Evolutionary conservation across 78 protist genomes (phyloP).

Genomic region (Dictyostelium capitatum): DNA sequence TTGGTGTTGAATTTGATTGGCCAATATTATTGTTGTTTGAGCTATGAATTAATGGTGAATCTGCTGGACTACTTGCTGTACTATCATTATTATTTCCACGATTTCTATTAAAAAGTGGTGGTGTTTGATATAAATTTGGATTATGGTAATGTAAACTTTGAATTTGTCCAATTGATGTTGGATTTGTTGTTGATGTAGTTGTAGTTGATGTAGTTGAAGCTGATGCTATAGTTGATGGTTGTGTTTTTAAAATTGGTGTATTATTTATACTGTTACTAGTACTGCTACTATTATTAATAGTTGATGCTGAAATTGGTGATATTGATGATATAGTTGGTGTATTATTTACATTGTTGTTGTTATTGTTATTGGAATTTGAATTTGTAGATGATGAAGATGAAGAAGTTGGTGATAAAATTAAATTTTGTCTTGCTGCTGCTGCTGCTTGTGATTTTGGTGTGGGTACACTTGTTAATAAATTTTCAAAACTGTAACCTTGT

Average conservation of each 20-base stretch:
- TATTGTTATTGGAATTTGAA: not conserved
- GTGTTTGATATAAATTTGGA: conserved; percentile 21
- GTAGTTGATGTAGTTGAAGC: not conserved
- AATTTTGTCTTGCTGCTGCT: not conserved
- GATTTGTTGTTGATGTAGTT: not conserved
- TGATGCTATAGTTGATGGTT: not conserved
- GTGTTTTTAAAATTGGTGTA: not conserved
- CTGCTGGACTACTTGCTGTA: not conserved
- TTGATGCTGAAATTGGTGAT: not conserved
- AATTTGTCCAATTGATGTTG: conserved; percentile 1
- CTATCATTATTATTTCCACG: not conserved
- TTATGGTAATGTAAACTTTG: not conserved
- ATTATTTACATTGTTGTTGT: not conserved
- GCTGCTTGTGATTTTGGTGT: not conserved
- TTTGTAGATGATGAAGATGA: not conserved
- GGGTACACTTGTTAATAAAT: conserved; percentile 34
- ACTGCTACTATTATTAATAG: not conserved
- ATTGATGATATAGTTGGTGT: conserved; percentile 5
- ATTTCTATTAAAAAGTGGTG: conserved; percentile 21
- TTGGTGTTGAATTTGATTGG: not conserved
- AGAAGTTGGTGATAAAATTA: not conserved
- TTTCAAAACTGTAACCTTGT: conserved; percentile 5
- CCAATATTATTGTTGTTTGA: not conserved
- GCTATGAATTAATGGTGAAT: conserved; percentile 13
- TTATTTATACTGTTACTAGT: not conserved